phyloP scores from a whole-genome alignment of 2,329 filamentous ascomycete genomes.

The Penicillium expansum region DNA sequence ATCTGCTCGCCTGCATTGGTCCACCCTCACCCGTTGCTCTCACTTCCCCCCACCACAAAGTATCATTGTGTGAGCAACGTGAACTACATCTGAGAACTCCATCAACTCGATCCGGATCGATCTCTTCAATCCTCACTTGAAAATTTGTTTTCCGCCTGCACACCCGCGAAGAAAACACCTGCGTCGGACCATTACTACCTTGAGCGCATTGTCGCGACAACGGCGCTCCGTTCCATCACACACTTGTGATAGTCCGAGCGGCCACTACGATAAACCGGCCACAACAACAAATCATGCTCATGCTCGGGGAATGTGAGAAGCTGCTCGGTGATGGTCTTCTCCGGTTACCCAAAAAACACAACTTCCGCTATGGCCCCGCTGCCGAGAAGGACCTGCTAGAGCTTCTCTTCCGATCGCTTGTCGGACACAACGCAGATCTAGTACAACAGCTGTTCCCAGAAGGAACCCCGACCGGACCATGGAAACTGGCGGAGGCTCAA shows the following conservation, averaged over 20 bases:
- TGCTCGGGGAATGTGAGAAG: slow-evolving; percentile 61
- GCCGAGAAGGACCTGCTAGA: slow-evolving; percentile 71
- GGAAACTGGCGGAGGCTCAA: slow-evolving; percentile 83
- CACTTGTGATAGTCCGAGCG: slow-evolving; percentile 27
- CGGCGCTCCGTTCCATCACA: slow-evolving; percentile 11
- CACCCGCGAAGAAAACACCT: background rate
- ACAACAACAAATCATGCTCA: slow-evolving; percentile 32
- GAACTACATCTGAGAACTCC: slow-evolving; percentile 1
- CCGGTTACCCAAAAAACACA: slow-evolving; percentile 69
- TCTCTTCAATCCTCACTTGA: background rate
- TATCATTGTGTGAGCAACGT: slow-evolving; percentile 9
- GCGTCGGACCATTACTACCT: slow-evolving; percentile 7
- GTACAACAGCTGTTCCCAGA: slow-evolving; percentile 79
- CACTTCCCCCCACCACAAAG: slow-evolving; percentile 20
- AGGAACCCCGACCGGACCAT: slow-evolving; percentile 61
- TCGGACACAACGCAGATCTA: slow-evolving; percentile 70
- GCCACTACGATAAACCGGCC: slow-evolving; percentile 17
- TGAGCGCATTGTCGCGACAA: slow-evolving; percentile 12
- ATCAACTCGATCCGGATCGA: background rate
- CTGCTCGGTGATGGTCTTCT: slow-evolving; percentile 81
- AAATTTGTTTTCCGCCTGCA: background rate
- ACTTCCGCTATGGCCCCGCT: slow-evolving; percentile 70
- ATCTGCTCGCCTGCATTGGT: slow-evolving; percentile 19
- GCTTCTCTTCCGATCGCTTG: slow-evolving; percentile 83
- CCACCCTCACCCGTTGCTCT: slow-evolving; percentile 18